Percentiles rank a stretch among this genome's conserved stretches.
phyloP scores from a whole-genome alignment of 2,329 filamentous ascomycete species.

The Apiospora malaysiana region DNA sequence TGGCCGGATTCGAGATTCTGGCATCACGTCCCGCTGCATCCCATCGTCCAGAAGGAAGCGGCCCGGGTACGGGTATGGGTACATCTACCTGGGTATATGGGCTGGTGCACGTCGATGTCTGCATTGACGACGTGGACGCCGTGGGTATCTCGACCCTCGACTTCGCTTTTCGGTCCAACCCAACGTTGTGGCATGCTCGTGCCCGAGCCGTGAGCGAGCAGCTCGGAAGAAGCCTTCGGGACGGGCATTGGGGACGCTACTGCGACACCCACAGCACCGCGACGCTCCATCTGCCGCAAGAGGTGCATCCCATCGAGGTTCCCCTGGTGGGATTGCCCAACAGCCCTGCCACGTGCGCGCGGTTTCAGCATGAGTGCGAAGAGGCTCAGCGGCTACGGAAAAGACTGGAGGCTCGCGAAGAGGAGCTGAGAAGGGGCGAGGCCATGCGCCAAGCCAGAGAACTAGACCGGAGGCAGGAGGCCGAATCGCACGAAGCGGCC shows the following conservation, averaged over 20 bases:
- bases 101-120: background rate
- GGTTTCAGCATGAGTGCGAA: background rate
- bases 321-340: background rate
- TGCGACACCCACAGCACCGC: background rate
- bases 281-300: background rate
- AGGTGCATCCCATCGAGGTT: background rate
- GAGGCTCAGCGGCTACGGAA: background rate
- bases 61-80: too few relatives aligned
- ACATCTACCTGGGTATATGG: background rate
- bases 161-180: background rate
- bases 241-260: background rate
- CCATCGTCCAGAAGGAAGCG: too few relatives aligned
- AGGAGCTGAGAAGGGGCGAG: background rate
- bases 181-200: background rate
- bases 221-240: background rate
- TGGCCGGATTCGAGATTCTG: background rate
- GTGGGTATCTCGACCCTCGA: background rate
- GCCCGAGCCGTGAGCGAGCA: background rate
- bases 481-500: background rate
- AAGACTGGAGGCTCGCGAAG: background rate
- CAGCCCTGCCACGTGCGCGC: background rate
- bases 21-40: background rate
- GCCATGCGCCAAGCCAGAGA: background rate
- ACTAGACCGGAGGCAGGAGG: background rate
- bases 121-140: background rate